Percentiles rank a stretch among this genome's conserved stretches.
Evolutionary conservation across 2,329 filamentous ascomycete species (phyloP).

Genomic region (Pseudofabraea citricarpa): DNA sequence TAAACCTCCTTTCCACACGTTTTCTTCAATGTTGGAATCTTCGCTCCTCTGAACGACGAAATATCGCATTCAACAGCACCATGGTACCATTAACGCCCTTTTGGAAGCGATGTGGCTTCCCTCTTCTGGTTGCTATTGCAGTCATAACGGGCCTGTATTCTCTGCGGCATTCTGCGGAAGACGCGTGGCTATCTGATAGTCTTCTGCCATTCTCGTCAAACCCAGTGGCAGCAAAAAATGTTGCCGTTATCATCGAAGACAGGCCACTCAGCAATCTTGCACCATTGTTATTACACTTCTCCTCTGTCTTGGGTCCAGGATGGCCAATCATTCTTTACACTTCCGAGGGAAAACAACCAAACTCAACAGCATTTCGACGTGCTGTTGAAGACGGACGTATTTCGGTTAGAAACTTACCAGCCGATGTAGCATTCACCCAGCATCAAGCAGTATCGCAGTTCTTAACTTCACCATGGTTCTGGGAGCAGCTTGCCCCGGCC

Average conservation of each 20-base stretch:
- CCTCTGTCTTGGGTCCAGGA: constrained; percentile 31
- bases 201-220: too few species aligned
- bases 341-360: constrained; percentile 12
- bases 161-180: too few species aligned
- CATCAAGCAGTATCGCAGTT: constrained; percentile 27
- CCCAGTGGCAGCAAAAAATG: constrained; percentile 15
- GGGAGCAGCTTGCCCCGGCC: constrained; percentile 23
- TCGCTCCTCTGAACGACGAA: too few species aligned
- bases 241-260: constrained; percentile 30
- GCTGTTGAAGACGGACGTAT: constrained; percentile 26
- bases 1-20: too few species aligned
- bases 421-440: constrained; percentile 23
- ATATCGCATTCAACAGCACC: too few species aligned
- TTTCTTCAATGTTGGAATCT: too few species aligned
- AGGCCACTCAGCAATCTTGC: constrained; percentile 23
- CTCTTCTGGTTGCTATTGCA: too few species aligned
- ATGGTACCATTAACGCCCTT: too few species aligned
- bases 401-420: constrained; percentile 29
- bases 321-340: constrained; percentile 37
- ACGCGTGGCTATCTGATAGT: too few species aligned
- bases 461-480: constrained; percentile 19
- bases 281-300: constrained; percentile 31
- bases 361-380: constrained; percentile 27
- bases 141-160: too few species aligned
- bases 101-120: too few species aligned